Conservation (phyloP, 176 grass and related monocot genomes). For the Triticum turgidum region DNA sequence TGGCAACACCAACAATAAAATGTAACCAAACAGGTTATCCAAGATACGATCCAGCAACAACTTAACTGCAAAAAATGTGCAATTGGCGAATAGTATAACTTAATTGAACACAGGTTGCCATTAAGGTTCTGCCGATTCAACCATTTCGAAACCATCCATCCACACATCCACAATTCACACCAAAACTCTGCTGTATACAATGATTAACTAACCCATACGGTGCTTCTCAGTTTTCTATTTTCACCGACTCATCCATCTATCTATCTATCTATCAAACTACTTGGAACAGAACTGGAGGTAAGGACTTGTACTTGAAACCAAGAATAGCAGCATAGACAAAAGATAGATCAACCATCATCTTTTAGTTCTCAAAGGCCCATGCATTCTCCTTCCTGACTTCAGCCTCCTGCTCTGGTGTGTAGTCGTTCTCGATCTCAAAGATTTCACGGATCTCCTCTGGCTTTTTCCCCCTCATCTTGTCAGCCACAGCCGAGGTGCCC, state of each 20-base stretch:
- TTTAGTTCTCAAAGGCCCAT: slow-evolving; percentile 15
- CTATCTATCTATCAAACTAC: slow-evolving; percentile 19
- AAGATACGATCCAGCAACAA: not conserved
- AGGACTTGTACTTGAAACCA: not conserved
- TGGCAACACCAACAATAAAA: not conserved
- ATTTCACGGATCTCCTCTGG: slow-evolving; percentile 51
- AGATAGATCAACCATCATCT: not conserved
- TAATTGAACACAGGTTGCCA: not conserved
- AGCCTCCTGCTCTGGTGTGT: slow-evolving; percentile 58
- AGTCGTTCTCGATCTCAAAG: slow-evolving; percentile 68
- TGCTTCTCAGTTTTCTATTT: not conserved
- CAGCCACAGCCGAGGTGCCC: slow-evolving; percentile 38
- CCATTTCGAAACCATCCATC: slow-evolving; percentile 4
- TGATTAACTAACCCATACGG: not conserved
- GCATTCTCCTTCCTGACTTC: slow-evolving; percentile 40
- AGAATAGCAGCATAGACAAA: not conserved
- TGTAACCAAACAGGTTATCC: not conserved
- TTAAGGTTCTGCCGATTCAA: not conserved
- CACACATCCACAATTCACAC: slow-evolving; percentile 9
- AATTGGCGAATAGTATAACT: not conserved
- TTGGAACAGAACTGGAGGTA: not conserved
- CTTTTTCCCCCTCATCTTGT: slow-evolving; percentile 76
- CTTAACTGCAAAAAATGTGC: slow-evolving; percentile 10
- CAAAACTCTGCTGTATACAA: not conserved
- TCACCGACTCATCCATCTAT: not conserved